A percentile compares a stretch with the other conserved stretches of the same genome.
phyloP scores from a whole-genome alignment of 2,329 filamentous ascomycete species.

The Nemania sp. region DNA sequence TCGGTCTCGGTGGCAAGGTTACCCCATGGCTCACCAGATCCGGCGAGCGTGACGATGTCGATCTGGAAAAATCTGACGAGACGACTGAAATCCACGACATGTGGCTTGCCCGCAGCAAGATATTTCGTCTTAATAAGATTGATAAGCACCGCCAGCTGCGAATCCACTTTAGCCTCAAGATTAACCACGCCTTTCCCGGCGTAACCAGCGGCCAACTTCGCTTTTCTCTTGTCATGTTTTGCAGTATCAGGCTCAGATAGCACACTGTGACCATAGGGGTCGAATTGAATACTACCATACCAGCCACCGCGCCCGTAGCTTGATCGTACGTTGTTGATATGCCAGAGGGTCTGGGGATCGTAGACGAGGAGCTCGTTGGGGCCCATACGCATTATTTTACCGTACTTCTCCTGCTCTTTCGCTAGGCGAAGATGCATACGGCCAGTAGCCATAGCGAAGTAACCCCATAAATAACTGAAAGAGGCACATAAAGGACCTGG shows the following conservation, averaged over 20 bases:
- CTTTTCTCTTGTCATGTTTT: conserved; percentile 48
- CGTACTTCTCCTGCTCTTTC: conserved; percentile 45
- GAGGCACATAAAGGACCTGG: conserved; percentile 45
- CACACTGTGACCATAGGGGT: conserved; percentile 46
- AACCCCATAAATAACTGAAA: conserved; percentile 48
- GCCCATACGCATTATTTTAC: conserved; percentile 47
- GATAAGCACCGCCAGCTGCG: conserved; percentile 42
- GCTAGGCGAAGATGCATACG: conserved; percentile 39
- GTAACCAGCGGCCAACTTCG: conserved; percentile 45
- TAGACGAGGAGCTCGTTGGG: conserved; percentile 47
- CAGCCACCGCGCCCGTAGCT: conserved; percentile 46
- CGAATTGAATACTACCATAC: conserved; percentile 45
- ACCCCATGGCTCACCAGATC: conserved; percentile 46
- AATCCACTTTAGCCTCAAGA: conserved; percentile 46
- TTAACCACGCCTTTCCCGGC: conserved; percentile 47
- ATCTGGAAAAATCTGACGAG: conserved; percentile 46
- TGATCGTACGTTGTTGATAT: conserved; percentile 48
- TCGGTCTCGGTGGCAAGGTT: conserved; percentile 45
- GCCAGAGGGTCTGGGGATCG: conserved; percentile 45
- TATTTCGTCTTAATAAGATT: conserved; percentile 42
- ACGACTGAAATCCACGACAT: conserved; percentile 43
- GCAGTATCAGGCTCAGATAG: conserved; percentile 44
- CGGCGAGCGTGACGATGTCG: conserved; percentile 44
- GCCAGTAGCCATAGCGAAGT: conserved; percentile 40
- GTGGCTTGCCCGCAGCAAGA: conserved; percentile 24